These are phyloP conservation scores for Bipolaris gigantea DNA, from an alignment of 2,329 filamentous ascomycete genomes.

Conservation along the genomic window DNA sequence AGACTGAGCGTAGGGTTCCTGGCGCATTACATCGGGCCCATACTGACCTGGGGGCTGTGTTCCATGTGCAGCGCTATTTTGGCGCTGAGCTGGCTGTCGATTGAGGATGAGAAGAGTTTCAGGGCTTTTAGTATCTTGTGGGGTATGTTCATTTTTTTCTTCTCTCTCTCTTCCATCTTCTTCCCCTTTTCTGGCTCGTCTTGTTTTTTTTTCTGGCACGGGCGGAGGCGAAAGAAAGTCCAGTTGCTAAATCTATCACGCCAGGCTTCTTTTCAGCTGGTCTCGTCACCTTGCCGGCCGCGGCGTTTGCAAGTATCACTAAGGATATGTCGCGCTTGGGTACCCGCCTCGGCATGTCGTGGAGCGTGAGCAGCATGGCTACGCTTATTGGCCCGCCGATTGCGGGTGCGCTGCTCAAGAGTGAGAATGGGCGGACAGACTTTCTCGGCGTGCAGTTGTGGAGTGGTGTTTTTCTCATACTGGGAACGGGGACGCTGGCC, in stretches of 20 bases:
- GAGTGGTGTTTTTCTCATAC: conserved; percentile 41
- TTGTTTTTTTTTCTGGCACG: background rate
- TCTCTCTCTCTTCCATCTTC: background rate
- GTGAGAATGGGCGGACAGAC: conserved; percentile 22
- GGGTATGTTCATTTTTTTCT: conserved; percentile 24
- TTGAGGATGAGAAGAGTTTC: conserved; percentile 31
- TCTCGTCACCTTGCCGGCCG: conserved; percentile 43
- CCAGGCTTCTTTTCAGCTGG: conserved; percentile 43
- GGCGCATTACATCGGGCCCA: conserved; percentile 39
- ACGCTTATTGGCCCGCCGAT: conserved; percentile 43
- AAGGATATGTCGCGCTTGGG: conserved; percentile 42
- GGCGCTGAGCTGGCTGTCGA: conserved; percentile 38
- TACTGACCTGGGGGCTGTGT: conserved; percentile 41
- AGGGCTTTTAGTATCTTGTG: conserved; percentile 43
- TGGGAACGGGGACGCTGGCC: conserved; percentile 28
- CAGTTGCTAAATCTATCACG: background rate
- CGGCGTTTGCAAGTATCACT: conserved; percentile 43
- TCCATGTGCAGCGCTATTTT: conserved; percentile 33
- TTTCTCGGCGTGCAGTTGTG: conserved; percentile 42
- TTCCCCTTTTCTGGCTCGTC: background rate
- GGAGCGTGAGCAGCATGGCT: conserved; percentile 42
- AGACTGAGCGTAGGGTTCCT: conserved; percentile 33
- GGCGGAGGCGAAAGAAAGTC: background rate
- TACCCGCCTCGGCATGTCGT: conserved; percentile 44
- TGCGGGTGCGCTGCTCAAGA: conserved; percentile 38